Evolutionary conservation across 345 rosid genomes (phyloP), one percentile per base, ranked within the genome.

Genomic region (Cardamine occulta): DNA sequence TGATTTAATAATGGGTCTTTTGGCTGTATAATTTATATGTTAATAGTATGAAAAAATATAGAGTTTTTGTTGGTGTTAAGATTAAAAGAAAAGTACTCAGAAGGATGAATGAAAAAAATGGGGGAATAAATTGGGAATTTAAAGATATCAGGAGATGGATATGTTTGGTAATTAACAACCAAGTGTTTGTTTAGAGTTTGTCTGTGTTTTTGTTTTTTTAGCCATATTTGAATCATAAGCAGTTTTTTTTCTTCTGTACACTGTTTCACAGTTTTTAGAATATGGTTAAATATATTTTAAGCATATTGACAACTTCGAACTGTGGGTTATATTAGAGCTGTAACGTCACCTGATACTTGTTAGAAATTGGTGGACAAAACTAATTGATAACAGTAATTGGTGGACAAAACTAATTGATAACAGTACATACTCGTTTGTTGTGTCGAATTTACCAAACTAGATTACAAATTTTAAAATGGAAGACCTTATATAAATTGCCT

Each of bases 221-320:
- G 39, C 48, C 18, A 61, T 35, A 48, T 18, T 63, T 54, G 18
- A 40, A 64, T 4, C 17, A 54, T 54, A 8, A 54, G 63, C 35
- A 54, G 31, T 28, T 28, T 64, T 61, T 0, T 4, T 29, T 31
- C n/a, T n/a, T 19, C 8, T 39, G n/a, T 39, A 31, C 17, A 31
- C 9, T 24, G 65, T 54, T 44, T 66, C 2, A 40, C 51, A 13
- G 6, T 66, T 57, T 64, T 66, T 66, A 56, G 59, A 45, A 74
- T 66, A 45, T 35, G 21, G 72, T 55, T 57, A 18, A 2, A 34
- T 35, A 14, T 23, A 0, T 58, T 14, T 9, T 48, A 18, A 70
- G 47, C 23, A 1, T 63, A 52, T 40, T 73, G 70, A 63, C 55
- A 73, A 52, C 40, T 72, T 42, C 23, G 28, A 23, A 3, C 1